Base-by-base conservation (phyloP, 192 early-diverging fungal species). In the Spinellus fusiger region DNA sequence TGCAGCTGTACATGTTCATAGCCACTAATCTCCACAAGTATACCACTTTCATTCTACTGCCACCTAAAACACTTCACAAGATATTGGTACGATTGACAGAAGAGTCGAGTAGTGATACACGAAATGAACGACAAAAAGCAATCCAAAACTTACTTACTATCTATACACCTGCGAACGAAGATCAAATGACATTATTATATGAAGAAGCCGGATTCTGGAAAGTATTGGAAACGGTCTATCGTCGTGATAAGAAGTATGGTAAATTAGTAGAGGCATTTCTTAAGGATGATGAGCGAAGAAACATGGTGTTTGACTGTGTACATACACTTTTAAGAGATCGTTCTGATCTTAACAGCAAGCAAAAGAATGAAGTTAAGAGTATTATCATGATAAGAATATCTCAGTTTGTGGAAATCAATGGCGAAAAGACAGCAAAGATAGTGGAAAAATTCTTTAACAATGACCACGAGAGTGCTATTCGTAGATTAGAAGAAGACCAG, bases 371-470 rank as follows among this genome's bases (percentile, higher is more conserved):
- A 1, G 73, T 84, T 28, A 71, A 67, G 51, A 65, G 68, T 32
- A 74, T 75, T 6, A 58, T 81, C 1, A 74, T 80, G 63, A 65
- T 72, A 16, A 64, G 69, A 25, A 80, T 84, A 69, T 67, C 76
- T 7, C 73, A 81, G 25, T 77, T 84, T 70, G 82, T 84, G 7
- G 80, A 84, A 28, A 78, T 84, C 18, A 80, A 84, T 61, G 82
- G 82, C 0, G 72, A 79, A 71, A 66, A 76, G 18, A 77, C 80
- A 5, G 82, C 82, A 0, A 55, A 71, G n/a, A 34, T 84, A 26
- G 78, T 84, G 9, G 71, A 77, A 53, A 47, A 52, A 22, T 81
- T 77, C 33, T 76, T 84, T 58, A 64, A 68, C 49, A 70, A 65
- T n/a, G 77, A 84, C 29, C 80, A 84, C 62, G 64, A 70, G n/a